Conservation (phyloP, 257 asterid species). For the Solanum tacnaense region DNA sequence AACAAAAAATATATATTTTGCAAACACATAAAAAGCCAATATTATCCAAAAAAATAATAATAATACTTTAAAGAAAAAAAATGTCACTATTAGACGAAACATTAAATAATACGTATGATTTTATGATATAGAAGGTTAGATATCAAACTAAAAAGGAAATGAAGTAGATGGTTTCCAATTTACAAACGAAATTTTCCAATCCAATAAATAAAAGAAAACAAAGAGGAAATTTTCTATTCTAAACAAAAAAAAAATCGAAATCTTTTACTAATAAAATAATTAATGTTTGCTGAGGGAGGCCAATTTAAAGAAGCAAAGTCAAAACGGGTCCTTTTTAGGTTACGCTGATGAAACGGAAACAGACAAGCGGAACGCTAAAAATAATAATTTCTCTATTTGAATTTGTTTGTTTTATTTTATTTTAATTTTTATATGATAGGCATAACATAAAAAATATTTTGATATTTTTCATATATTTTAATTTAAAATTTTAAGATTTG, state of each 20-base stretch:
- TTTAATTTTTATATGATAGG: too few species aligned
- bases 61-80: background rate
- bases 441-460: too few species aligned
- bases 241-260: background rate
- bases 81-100: background rate
- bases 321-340: background rate
- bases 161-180: background rate
- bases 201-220: background rate
- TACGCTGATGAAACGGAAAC: background rate
- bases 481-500: too few species aligned
- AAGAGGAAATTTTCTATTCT: background rate
- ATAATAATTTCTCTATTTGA: background rate
- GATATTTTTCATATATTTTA: background rate
- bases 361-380: background rate
- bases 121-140: background rate
- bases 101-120: background rate
- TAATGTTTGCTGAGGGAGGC: background rate
- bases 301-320: background rate
- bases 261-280: background rate
- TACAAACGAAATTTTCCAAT: background rate
- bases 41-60: background rate
- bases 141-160: background rate
- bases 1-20: background rate
- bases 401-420: too few species aligned
- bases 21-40: background rate